phyloP scores from a whole-genome alignment of 1,139 yeast species.

The Pichia sp. region DNA sequence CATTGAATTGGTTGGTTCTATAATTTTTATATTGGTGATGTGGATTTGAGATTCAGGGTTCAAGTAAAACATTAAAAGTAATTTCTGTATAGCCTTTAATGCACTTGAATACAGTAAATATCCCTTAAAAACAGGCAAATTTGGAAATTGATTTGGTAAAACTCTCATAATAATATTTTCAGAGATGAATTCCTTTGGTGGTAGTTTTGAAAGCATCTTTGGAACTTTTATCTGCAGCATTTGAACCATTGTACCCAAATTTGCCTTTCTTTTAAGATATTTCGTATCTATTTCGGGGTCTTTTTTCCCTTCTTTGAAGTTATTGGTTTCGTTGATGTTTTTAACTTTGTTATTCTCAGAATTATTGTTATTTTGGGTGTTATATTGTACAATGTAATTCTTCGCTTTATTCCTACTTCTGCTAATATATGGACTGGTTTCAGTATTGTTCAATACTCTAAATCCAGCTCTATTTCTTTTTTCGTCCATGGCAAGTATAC shows the following conservation, averaged over 20 bases:
- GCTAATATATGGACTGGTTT: too few relatives aligned
- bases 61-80: conserved; percentile 49
- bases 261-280: conserved; percentile 38
- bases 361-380: too few relatives aligned
- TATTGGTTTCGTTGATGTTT: not conserved
- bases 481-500: too few relatives aligned
- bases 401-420: too few relatives aligned
- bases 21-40: conserved; percentile 38
- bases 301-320: not conserved
- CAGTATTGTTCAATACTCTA: too few relatives aligned
- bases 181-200: conserved; percentile 47
- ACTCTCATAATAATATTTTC: conserved; percentile 51
- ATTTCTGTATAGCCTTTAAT: conserved; percentile 47
- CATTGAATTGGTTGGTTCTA: conserved; percentile 25
- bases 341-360: too few relatives aligned
- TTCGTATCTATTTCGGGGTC: conserved; percentile 2
- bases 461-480: too few relatives aligned
- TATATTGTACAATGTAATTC: too few relatives aligned
- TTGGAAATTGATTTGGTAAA: conserved; percentile 57
- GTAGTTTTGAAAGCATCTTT: conserved; percentile 41
- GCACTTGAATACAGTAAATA: conserved; percentile 29
- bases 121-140: conserved; percentile 59
- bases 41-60: conserved; percentile 46
- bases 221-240: conserved; percentile 53
- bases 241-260: conserved; percentile 56